Evolutionary conservation across 345 rosid genomes (phyloP), one percentile per base, ranked within the genome.

Genomic region (Pelargonium nanum): DNA sequence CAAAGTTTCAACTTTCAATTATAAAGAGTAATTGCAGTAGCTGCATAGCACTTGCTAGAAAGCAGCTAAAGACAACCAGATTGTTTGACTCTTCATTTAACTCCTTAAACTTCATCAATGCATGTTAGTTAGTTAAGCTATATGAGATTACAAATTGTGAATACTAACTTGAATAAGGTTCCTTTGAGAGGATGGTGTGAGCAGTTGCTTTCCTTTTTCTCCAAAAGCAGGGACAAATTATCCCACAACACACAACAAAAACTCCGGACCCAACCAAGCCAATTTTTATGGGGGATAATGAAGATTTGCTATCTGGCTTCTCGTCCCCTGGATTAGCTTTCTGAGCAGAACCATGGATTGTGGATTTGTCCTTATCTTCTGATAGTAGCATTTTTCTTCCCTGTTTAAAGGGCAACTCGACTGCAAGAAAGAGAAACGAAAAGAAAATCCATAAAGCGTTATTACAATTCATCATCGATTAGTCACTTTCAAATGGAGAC

Each of bases 111-210:
- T 16, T 21, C 19, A 21, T 24, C 24, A 23, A 0, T 24, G 30
- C 26, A 22, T 19, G 19, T 23, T 21, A 4, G 22, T 15, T 16
- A 21, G 24, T 23, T 1, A 55, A 22, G 4, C n/a, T 17, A 16
- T 19, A 21, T 56, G 20, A 10, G 22, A 7, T n/a, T 19, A 10
- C 25, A 25, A 40, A 10, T 53, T 26, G 24, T 53, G 17, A 22
- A 6, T 56, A 76, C 76, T 83, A 60, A 93, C 99, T 72, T 72
- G 96, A 81, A 79, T 70, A 68, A 56, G 67, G 74, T 51, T 87
- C 91, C 67, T 78, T 84, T 4, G 80, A 58, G 65, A 80, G 82
- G 65, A 85, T 81, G 58, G 83, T 63, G 67, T 77, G 87, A 2
- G 79, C 64, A 70, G 80, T 71, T 61, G 85, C 76, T 80, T 75